phyloP scores from a whole-genome alignment of 2,329 filamentous ascomycete genomes.

The Gnomoniopsis sp. region DNA sequence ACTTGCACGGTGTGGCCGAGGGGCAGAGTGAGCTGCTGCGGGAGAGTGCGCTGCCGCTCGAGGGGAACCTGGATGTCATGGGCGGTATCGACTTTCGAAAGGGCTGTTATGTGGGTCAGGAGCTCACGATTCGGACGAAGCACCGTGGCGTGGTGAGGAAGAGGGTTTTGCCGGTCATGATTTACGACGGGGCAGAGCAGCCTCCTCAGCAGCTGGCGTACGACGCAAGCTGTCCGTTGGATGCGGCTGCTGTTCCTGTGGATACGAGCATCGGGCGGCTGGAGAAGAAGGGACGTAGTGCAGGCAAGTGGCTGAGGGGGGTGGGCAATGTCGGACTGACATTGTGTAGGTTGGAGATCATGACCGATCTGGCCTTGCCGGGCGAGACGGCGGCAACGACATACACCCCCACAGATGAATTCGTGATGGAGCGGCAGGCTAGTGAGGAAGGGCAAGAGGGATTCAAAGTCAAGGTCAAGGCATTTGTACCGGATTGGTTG shows the following conservation, averaged over 20 bases:
- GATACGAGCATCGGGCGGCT: conserved; percentile 48
- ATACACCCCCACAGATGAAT: conserved; percentile 60
- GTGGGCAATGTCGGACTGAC: conserved; percentile 85
- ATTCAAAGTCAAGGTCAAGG: conserved; percentile 61
- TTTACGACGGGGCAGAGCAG: conserved; percentile 54
- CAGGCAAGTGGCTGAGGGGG: conserved; percentile 76
- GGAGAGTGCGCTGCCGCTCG: conserved; percentile 74
- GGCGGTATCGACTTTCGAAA: conserved; percentile 88
- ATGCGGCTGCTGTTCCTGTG: conserved; percentile 35
- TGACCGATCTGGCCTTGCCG: conserved; percentile 76
- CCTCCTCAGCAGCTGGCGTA: conserved; percentile 44
- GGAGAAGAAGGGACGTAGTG: conserved; percentile 61
- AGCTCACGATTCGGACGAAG: conserved; percentile 91
- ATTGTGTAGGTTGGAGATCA: conserved; percentile 82
- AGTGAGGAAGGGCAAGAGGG: conserved; percentile 39
- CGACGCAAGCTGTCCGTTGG: conserved; percentile 23
- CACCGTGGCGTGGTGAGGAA: conserved; percentile 93
- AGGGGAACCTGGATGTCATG: conserved; percentile 85
- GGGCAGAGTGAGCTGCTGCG: conserved; percentile 74
- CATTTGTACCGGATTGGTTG: conserved; percentile 81
- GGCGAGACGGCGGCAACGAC: conserved; percentile 63
- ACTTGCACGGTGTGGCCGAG: conserved; percentile 78
- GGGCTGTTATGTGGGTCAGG: conserved; percentile 95
- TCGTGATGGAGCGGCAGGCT: conserved; percentile 47
- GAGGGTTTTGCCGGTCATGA: conserved; percentile 74